Conservation (phyloP, 768 basidiomycete species). For the Calocybe cyanea region DNA sequence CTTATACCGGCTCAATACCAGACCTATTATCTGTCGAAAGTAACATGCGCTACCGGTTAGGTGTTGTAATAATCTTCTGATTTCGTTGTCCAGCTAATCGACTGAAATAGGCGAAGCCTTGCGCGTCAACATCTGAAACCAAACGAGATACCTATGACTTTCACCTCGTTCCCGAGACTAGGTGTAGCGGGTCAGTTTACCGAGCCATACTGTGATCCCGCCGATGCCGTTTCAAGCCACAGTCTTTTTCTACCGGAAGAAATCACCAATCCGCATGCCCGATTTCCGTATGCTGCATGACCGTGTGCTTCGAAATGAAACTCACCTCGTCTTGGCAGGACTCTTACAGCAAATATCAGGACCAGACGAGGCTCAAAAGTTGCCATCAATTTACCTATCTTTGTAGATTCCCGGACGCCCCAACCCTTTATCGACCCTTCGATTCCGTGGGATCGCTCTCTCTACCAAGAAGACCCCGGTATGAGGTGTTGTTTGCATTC, state of each 20-base stretch:
- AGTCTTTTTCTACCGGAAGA: constrained; percentile 94
- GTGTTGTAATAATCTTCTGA: constrained; percentile 4
- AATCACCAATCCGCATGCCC: constrained; percentile 94
- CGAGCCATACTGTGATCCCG: constrained; percentile 80
- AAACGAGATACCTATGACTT: constrained; percentile 86
- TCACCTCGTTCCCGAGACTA: constrained; percentile 93
- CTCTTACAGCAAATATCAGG: constrained; percentile 96
- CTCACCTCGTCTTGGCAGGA: constrained; percentile 46
- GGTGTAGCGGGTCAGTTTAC: constrained; percentile 90
- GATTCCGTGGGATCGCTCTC: constrained; percentile 82
- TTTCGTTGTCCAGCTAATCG: neutral
- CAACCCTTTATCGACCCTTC: constrained; percentile 88
- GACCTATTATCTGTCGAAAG: constrained; percentile 88
- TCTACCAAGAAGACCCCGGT: constrained; percentile 87
- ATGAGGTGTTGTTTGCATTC: constrained; percentile 18
- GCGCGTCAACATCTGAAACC: constrained; percentile 78
- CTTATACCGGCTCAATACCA: constrained; percentile 83
- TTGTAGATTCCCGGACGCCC: constrained; percentile 82
- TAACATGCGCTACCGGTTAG: constrained; percentile 92
- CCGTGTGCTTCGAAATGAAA: neutral
- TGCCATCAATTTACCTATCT: constrained; percentile 91
- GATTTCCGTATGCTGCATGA: constrained; percentile 82
- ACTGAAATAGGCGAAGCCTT: constrained; percentile 62
- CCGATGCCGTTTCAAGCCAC: constrained; percentile 78
- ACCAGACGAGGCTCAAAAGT: constrained; percentile 89